These are phyloP conservation scores for Colletotrichum melonis DNA, from an alignment of 2,329 filamentous ascomycete genomes.

Conservation along the genomic window DNA sequence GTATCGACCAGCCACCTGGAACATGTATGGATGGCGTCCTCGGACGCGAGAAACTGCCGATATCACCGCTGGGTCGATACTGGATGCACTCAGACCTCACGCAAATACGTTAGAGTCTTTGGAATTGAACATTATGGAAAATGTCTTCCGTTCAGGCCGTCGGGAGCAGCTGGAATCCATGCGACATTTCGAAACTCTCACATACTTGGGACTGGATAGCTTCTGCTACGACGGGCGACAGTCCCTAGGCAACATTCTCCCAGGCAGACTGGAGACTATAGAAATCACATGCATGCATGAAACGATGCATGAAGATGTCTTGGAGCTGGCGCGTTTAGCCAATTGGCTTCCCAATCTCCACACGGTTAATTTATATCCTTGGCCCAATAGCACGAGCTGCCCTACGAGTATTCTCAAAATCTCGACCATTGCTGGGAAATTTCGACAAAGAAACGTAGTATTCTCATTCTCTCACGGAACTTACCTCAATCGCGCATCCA, in stretches of 20 bases:
- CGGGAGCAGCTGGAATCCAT: not conserved
- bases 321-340: not conserved
- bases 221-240: not conserved
- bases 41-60: not conserved
- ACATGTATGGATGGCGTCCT: not conserved
- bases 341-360: not conserved
- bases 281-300: not conserved
- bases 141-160: not conserved
- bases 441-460: not conserved
- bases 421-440: not conserved
- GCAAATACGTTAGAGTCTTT: not conserved
- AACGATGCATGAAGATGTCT: not conserved
- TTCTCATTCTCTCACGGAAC: not conserved
- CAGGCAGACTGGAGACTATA: not conserved
- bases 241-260: not conserved
- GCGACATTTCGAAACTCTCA: not conserved
- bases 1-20: not conserved
- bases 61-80: not conserved
- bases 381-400: not conserved
- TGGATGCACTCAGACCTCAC: not conserved
- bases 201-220: not conserved
- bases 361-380: not conserved
- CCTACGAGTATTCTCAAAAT: not conserved
- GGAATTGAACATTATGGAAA: not conserved
- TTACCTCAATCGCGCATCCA: not conserved